A percentile compares a stretch with the other conserved stretches of the same genome.
phyloP scores from a whole-genome alignment of 2,329 filamentous ascomycete genomes.

The Fusarium bactridioides region DNA sequence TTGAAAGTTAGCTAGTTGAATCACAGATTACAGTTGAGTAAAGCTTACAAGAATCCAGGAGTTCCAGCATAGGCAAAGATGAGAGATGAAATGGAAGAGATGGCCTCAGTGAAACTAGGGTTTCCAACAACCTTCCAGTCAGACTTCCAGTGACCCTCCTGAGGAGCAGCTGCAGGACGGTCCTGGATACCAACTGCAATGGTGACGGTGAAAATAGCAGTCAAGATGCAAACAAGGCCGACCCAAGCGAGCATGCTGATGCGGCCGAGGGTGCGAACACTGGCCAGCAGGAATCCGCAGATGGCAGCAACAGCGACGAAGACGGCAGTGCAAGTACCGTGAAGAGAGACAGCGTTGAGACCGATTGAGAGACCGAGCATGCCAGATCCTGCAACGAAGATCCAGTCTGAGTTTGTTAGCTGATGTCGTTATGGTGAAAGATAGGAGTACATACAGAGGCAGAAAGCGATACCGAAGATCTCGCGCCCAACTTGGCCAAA shows the following conservation, averaged over 20 bases:
- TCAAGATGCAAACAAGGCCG: constrained; percentile 32
- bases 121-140: constrained; percentile 44
- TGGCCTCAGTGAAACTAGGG: constrained; percentile 45
- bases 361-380: constrained; percentile 47
- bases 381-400: constrained; percentile 27
- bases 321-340: constrained; percentile 51
- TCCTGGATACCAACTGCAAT: constrained; percentile 35
- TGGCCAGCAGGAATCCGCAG: constrained; percentile 43
- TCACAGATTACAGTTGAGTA: accelerated
- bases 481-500: constrained; percentile 57
- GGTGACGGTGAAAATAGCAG: constrained; percentile 34
- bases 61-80: constrained; percentile 51
- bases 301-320: constrained; percentile 50
- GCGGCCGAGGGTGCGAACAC: constrained; percentile 44
- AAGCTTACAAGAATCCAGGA: constrained; percentile 42
- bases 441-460: constrained; percentile 43
- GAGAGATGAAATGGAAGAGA: constrained; percentile 45
- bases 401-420: constrained; percentile 22
- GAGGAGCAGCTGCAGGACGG: constrained; percentile 25
- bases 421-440: accelerated
- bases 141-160: constrained; percentile 39
- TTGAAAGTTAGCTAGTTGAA: neutral
- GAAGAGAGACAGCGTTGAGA: constrained; percentile 50
- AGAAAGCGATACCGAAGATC: constrained; percentile 49
- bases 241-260: constrained; percentile 47